Base-by-base conservation (phyloP, 805 yeast genomes). In the Candida dendrica region DNA sequence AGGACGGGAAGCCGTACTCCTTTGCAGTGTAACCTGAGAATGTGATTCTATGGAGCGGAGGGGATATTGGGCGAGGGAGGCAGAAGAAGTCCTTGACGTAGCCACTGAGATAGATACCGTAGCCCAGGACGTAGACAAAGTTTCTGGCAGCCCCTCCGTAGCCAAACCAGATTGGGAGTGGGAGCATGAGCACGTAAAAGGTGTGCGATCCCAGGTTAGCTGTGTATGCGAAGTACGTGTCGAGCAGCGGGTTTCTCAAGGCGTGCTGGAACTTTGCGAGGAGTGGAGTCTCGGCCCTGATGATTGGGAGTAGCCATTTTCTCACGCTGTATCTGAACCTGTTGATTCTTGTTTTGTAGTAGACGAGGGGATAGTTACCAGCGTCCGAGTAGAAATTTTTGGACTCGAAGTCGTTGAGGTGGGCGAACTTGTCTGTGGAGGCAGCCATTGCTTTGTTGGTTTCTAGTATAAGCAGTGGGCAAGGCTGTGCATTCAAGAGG, bases 1-100 rank as follows among this genome's bases (percentile, higher is more conserved):
- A 82, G 34, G 89, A 79, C 1, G 98, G 98, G 52, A 90, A 88
- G 3, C 98, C 98, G 60, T 91, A 91, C 60, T 91, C 98, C 53
- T 83, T 78, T 3, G 95, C 76, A 0, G 98, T 93, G 50, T 87
- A 86, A n/a, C 84, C 82, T 44, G 90, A 81, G 79, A 91, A 74
- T 9, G 98, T 89, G 51, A 91, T 80, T 53, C 98, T 72, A 56
- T 82, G 86, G 34, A 91, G 62, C 0, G 98, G 98, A 2, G 98
- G 98, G 2, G 95, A 82, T 45, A 77, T 64, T 2, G 98, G 98
- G 46, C 98, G 70, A 17, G 98, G 98, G 39, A 91, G 68, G 56
- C 98, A 91, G 52, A 89, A 69, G 50, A 71, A 81, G 59, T 91
- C 98, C 58, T 91, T 91, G 41, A 84, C 60, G 46, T 68, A 71